Percentiles rank a stretch among this genome's conserved stretches.
These are phyloP conservation scores for Dactylellina parvicollis DNA, from an alignment of 2,329 filamentous ascomycete species.

Conservation along the genomic window DNA sequence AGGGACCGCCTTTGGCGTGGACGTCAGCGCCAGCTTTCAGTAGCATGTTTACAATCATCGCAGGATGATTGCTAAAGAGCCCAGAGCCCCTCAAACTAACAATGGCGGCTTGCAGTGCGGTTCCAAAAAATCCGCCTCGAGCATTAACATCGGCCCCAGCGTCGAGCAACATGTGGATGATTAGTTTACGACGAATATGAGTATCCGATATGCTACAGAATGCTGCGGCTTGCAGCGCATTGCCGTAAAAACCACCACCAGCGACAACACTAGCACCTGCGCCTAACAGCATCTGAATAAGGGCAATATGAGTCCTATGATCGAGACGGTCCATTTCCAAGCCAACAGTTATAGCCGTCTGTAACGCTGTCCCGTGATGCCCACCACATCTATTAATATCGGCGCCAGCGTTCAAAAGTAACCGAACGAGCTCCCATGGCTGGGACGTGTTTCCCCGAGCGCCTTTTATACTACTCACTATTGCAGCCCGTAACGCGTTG, in stretches of 20 bases:
- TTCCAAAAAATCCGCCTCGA: not conserved
- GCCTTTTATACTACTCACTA: no score
- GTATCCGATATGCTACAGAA: no score
- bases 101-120: not conserved
- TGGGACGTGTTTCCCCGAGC: not conserved
- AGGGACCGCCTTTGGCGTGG: not conserved
- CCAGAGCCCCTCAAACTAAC: not conserved
- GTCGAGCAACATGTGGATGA: not conserved
- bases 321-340: not conserved
- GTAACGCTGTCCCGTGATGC: not conserved
- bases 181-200: no score
- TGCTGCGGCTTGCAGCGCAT: not conserved
- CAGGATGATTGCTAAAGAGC: not conserved
- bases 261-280: not conserved
- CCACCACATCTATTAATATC: not conserved
- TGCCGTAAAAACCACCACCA: not conserved
- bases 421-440: not conserved
- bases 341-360: not conserved
- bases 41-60: not conserved
- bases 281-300: not conserved
- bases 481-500: not conserved
- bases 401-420: not conserved
- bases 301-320: not conserved
- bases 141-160: slow-evolving; percentile 8
- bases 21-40: not conserved